Conservation (phyloP, 2,329 filamentous ascomycete genomes). For the Aspergillus flavus region DNA sequence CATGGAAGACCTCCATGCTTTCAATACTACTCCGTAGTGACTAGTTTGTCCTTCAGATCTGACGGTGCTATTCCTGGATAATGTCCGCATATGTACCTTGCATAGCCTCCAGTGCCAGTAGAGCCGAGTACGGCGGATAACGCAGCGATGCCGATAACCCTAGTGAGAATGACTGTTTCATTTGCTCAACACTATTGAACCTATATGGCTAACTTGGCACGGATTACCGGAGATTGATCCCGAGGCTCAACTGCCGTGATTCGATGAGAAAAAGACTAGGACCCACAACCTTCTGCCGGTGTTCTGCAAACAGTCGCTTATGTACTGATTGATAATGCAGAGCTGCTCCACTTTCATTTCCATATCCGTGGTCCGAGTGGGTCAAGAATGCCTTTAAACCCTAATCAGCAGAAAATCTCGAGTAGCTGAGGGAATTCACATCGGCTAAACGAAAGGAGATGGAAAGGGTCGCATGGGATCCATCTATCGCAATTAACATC, state of each 20-base stretch:
- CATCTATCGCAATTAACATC: not conserved
- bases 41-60: no score
- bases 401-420: not conserved
- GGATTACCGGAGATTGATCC: not conserved
- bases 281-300: not conserved
- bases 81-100: no score
- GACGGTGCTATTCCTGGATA: no score
- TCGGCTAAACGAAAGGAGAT: not conserved
- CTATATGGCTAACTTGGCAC: not conserved
- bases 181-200: not conserved
- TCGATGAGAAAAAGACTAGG: not conserved
- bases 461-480: not conserved
- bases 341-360: not conserved
- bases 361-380: not conserved
- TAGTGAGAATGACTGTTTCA: not conserved
- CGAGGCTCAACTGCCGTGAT: not conserved
- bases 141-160: not conserved
- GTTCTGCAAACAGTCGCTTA: not conserved
- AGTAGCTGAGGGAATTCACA: not conserved
- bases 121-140: no score
- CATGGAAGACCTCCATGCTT: no score
- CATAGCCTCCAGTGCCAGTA: no score
- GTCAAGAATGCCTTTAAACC: not conserved
- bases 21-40: no score
- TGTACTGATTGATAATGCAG: not conserved